Percentiles rank a stretch among this genome's conserved stretches.
phyloP scores from a whole-genome alignment of 345 rosid species.

The Aquilaria malaccensis region DNA sequence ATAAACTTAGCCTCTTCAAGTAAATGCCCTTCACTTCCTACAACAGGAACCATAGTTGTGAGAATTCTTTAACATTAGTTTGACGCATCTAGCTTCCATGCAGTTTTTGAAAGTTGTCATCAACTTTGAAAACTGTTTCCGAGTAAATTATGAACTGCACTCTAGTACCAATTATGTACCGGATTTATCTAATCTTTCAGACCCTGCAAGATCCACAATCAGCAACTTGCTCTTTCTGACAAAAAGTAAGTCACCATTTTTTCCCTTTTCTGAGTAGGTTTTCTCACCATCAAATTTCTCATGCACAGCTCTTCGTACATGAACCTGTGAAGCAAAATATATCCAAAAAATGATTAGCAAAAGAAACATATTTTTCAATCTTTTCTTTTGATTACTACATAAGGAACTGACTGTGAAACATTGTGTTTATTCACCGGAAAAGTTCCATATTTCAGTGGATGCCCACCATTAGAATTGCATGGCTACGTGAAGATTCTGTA shows the following conservation, averaged over 20 bases:
- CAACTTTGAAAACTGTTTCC: conserved; percentile 1
- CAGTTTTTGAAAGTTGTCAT: conserved; percentile 6
- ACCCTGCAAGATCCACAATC: conserved; percentile 95
- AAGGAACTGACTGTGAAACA: conserved; percentile 5
- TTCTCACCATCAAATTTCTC: conserved; percentile 36
- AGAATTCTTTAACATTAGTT: conserved; percentile 2
- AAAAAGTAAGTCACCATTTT: conserved; percentile 26
- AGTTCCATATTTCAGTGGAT: conserved; percentile 8
- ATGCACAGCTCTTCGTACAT: conserved; percentile 50
- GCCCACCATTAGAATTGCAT: conserved; percentile 82
- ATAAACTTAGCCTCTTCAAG: conserved; percentile 96
- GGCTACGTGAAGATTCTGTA: conserved; percentile 97
- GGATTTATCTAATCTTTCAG: conserved; percentile 92
- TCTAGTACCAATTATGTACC: conserved; percentile 30
- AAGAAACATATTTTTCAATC: neutral
- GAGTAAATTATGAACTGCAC: neutral
- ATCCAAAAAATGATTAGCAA: neutral
- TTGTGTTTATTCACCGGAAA: conserved; percentile 6
- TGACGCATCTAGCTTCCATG: conserved; percentile 1
- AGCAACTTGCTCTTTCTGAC: conserved; percentile 90
- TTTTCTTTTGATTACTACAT: neutral
- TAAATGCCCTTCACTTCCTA: conserved; percentile 82
- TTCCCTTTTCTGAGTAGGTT: conserved; percentile 16
- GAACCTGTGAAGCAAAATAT: conserved; percentile 40
- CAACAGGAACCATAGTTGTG: conserved; percentile 13